A percentile compares a stretch with the other conserved stretches of the same genome.
Evolutionary conservation across 805 yeast species (phyloP).

Genomic region (Lipomyces sp.): DNA sequence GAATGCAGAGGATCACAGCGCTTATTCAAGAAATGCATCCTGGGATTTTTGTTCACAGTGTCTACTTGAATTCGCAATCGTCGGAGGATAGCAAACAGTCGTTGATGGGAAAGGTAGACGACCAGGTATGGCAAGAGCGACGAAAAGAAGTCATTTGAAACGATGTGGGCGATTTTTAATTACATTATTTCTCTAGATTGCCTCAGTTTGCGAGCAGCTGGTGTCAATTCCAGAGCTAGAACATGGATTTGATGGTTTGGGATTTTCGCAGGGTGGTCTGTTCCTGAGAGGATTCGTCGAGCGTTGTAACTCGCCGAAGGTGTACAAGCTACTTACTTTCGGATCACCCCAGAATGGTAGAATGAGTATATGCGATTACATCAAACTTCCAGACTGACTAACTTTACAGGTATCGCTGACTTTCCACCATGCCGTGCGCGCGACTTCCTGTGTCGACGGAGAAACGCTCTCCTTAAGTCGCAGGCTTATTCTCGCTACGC

Average conservation of each 20-base stretch:
- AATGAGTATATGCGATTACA: background rate
- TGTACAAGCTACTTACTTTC: slow-evolving; percentile 66
- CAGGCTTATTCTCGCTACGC: slow-evolving; percentile 65
- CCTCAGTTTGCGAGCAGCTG: slow-evolving; percentile 61
- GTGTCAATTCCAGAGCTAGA: slow-evolving; percentile 51
- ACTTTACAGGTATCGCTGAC: slow-evolving; percentile 52
- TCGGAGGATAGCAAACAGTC: slow-evolving; percentile 59
- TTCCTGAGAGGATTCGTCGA: slow-evolving; percentile 71
- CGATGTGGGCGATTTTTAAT: slow-evolving; percentile 2
- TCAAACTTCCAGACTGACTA: background rate
- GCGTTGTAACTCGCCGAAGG: slow-evolving; percentile 54
- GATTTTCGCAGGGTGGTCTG: slow-evolving; percentile 86
- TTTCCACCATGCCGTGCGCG: slow-evolving; percentile 56
- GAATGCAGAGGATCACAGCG: slow-evolving; percentile 56
- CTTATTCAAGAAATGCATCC: slow-evolving; percentile 56
- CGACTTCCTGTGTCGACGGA: slow-evolving; percentile 64
- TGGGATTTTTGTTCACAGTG: slow-evolving; percentile 57
- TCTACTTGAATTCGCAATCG: slow-evolving; percentile 57
- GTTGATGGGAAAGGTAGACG: slow-evolving; percentile 62
- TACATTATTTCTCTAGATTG: slow-evolving; percentile 43
- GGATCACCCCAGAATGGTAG: slow-evolving; percentile 83
- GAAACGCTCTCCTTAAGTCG: slow-evolving; percentile 58
- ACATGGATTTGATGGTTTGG: slow-evolving; percentile 71
- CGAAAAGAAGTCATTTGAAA: background rate
- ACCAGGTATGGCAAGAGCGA: slow-evolving; percentile 45